Evolutionary conservation across 2,329 filamentous ascomycete species (phyloP), one percentile per base, ranked within the genome.

Genomic region (Fusarium newnesense): DNA sequence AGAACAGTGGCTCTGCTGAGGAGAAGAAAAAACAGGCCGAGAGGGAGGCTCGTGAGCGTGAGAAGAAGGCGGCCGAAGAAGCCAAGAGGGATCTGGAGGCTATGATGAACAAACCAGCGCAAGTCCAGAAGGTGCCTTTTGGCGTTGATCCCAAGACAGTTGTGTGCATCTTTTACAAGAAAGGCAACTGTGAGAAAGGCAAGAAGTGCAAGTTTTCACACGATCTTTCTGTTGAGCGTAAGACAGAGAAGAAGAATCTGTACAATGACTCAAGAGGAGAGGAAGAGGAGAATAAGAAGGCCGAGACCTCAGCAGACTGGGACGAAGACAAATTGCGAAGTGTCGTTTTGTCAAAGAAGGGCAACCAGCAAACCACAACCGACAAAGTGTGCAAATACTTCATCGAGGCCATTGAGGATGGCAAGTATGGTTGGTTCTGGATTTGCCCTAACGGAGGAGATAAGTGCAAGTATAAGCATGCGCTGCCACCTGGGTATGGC

Each of bases 371-470:
- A 81, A 97, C 95, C 28, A 94, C 93, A 9, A 99, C 96, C 52
- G 96, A 99, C 81, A 99, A 98, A 85, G 96, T 99, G 75, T 99
- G 96, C 94, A 99, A 98, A 84, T 97, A 86, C 87, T 99, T 99
- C 82, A 96, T 98, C 81, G 92, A 95, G 76, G 96, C 96, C 32
- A 96, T 99, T 72, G 96, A 99, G 84, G 96, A 99, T 80, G 94
- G 95, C 79, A 99, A 98, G 84, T 99, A 99, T 79, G 96, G 96
- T 72, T 99, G 96, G 96, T 98, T 99, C 85, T 99, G 96, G 96
- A 88, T 91, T 67, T 99, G 96, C 88, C 96, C 96, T 52, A 98
- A 98, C 80, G 95, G 95, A 74, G 96, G 94, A 73, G 93, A 99
- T 81, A 94, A 97, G 84, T 99, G 96, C 93, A 98, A 96, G 92